A percentile compares a stretch with the other conserved stretches of the same genome.
These are phyloP conservation scores for Sporothrix mexicana DNA, from an alignment of 2,329 filamentous ascomycete species.

Conservation along the genomic window DNA sequence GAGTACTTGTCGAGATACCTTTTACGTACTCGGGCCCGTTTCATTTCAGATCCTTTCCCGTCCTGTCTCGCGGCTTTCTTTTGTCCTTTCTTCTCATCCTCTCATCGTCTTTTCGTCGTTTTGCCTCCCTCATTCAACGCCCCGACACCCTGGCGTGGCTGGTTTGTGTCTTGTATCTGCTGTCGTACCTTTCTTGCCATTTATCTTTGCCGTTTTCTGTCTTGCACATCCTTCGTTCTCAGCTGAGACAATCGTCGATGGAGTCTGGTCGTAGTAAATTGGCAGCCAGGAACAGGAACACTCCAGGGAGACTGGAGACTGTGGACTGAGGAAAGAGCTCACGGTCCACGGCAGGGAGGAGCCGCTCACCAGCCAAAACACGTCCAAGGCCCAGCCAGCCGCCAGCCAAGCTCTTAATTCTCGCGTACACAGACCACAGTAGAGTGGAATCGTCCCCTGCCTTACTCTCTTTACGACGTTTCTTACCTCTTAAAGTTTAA, in stretches of 20 bases:
- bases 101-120: not conserved
- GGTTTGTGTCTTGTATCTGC: too few relatives aligned
- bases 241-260: slow-evolving; percentile 10
- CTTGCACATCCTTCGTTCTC: slow-evolving; percentile 3
- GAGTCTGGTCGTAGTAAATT: not conserved
- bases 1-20: slow-evolving; percentile 1
- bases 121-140: slow-evolving; percentile 4
- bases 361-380: slow-evolving; percentile 8
- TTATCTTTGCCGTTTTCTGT: not conserved
- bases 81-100: too few relatives aligned
- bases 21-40: slow-evolving; percentile 17
- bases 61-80: not conserved
- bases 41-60: slow-evolving; percentile 15
- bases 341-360: slow-evolving; percentile 22
- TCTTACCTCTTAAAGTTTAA: not conserved
- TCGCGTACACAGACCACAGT: too few relatives aligned
- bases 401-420: slow-evolving; percentile 10
- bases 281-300: not conserved
- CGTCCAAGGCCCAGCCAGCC: not conserved
- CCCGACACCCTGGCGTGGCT: not conserved
- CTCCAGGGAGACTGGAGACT: not conserved
- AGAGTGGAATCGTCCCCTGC: slow-evolving; percentile 20
- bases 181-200: not conserved
- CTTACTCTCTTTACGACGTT: not conserved
- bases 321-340: not conserved